Evolutionary conservation across 345 rosid species (phyloP), one percentile per base, ranked within the genome.

Genomic region (Reutealis trisperma): DNA sequence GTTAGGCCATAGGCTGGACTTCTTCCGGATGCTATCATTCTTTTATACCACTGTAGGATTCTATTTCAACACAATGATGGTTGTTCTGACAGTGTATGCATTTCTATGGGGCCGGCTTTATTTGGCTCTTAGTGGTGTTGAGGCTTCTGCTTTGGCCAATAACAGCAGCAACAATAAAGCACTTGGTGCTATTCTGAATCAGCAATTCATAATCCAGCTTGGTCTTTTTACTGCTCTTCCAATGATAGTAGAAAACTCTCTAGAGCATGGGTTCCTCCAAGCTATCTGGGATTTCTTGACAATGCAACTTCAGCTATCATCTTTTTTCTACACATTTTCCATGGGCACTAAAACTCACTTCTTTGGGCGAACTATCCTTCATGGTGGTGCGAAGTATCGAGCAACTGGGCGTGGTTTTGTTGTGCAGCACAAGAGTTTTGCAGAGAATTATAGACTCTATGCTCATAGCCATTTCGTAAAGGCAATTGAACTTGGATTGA

Each of bases 371-470:
- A 95, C 99, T 24, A 81, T 93, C 75, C 96, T 95, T 78, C 99
- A 95, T 78, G 99, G 99, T 77, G 98, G 99, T 60, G 98, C 99
- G 32, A 95, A 93, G 86, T 95, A 95, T 76, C 90, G 99, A 5
- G 99, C 98, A 74, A 95, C 99, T 65, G 99, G 99, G 68, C 90
- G 94, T 73, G 99, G 99, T 73, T 95, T 95, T 64, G 99, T 93
- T 52, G 99, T 95, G 81, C 89, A 93, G 86, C 99, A 95, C 87
- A 95, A 93, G 89, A 84, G 88, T 83, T 94, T 94, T 76, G 90
- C 93, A 0, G 99, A 95, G 86, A 92, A 88, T 84, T 92, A 92
- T 70, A 86, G 97, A 79, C 90, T 94, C 47, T 94, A 88, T 80
- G 92, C 96, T 19, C 96, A 94, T 30, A 94, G 94, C 82, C 98